These are phyloP conservation scores for Incumbomyces lentus DNA, from an alignment of 2,329 filamentous ascomycete genomes.

Conservation along the genomic window DNA sequence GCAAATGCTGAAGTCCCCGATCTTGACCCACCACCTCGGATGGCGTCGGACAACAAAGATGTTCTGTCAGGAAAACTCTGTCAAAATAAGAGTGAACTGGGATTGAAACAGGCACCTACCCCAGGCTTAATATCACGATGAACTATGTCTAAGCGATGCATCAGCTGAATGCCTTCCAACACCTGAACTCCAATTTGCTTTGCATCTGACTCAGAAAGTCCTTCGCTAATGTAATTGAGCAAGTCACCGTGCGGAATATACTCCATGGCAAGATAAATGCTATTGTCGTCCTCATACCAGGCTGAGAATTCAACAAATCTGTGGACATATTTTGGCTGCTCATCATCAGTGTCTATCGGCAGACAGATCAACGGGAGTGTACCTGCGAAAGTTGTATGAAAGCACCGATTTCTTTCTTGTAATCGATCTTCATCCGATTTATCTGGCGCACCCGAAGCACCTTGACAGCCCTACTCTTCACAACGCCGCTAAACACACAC, in stretches of 20 bases:
- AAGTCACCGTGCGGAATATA: constrained; percentile 29
- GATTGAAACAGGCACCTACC: too few relatives aligned
- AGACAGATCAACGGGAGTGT: too few relatives aligned
- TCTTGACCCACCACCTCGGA: constrained; percentile 1
- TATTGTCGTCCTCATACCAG: constrained; percentile 27
- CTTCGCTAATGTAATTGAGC: constrained; percentile 21
- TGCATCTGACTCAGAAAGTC: neutral
- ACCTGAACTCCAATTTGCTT: constrained; percentile 21
- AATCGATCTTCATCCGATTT: constrained; percentile 1
- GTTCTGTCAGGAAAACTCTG: too few relatives aligned
- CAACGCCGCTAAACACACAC: too few relatives aligned
- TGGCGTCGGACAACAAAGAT: neutral
- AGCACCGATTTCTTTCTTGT: constrained; percentile 8
- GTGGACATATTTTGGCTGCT: constrained; percentile 13
- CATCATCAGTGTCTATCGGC: too few relatives aligned
- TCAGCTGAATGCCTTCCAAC: constrained; percentile 25
- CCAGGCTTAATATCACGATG: constrained; percentile 31
- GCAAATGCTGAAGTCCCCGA: constrained; percentile 2
- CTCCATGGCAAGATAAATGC: constrained; percentile 31
- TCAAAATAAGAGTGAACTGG: too few relatives aligned
- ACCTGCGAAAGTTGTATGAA: constrained; percentile 7
- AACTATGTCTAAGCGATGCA: constrained; percentile 28
- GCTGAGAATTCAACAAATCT: constrained; percentile 26
- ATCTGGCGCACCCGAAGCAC: neutral
- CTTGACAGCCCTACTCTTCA: constrained; percentile 7